Percentiles rank a stretch among this genome's conserved stretches.
phyloP scores from a whole-genome alignment of 495 filamentous ascomycete genomes.

The Penicillium paradoxum region DNA sequence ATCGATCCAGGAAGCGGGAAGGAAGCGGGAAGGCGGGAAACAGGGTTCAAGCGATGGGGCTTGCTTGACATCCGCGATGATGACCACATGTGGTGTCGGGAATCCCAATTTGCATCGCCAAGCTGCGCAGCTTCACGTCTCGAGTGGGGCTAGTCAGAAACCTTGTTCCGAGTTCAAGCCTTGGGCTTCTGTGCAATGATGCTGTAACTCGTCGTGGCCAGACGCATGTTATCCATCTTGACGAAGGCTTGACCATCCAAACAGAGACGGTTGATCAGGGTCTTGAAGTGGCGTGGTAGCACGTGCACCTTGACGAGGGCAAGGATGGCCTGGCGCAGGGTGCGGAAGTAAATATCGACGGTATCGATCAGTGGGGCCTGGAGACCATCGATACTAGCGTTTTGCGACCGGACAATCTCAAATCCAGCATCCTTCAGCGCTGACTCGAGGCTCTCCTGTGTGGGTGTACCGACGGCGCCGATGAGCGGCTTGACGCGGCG shows the following conservation, averaged over 20 bases:
- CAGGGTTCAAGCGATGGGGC: neutral
- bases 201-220: slow-evolving; percentile 58
- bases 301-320: slow-evolving; percentile 48
- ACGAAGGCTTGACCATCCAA: slow-evolving; percentile 58
- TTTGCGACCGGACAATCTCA: slow-evolving; percentile 48
- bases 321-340: slow-evolving; percentile 49
- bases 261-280: slow-evolving; percentile 58
- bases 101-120: neutral
- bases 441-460: slow-evolving; percentile 47
- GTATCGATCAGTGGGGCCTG: slow-evolving; percentile 58
- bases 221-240: slow-evolving; percentile 57
- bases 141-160: neutral
- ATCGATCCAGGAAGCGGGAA: neutral
- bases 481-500: slow-evolving; percentile 58
- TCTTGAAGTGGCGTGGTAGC: slow-evolving; percentile 56
- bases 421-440: slow-evolving; percentile 52
- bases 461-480: slow-evolving; percentile 59
- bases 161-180: slow-evolving; percentile 6
- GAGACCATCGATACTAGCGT: slow-evolving; percentile 53
- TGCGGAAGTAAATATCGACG: slow-evolving; percentile 57
- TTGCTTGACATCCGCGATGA: neutral
- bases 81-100: neutral
- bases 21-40: neutral
- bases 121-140: neutral
- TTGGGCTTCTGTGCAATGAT: slow-evolving; percentile 56